Evolutionary conservation across 352 stramenopile genomes (phyloP).

Genomic region (Globisporangium sylvaticum): DNA sequence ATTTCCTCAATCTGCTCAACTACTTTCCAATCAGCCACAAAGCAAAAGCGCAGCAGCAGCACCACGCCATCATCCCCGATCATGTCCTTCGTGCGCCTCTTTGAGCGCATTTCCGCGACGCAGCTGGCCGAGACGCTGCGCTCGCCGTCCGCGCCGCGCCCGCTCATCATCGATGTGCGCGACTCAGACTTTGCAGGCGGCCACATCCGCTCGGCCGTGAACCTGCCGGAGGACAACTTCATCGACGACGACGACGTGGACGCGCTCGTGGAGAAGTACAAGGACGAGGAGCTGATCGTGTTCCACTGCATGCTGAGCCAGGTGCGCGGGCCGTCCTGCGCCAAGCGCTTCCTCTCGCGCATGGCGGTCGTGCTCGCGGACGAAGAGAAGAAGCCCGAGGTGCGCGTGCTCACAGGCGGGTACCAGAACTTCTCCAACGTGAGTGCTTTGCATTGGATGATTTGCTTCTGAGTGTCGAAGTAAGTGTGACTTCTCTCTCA

Average conservation of each 20-base stretch:
- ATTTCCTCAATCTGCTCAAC: not conserved
- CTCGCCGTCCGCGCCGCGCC: conserved; percentile 24
- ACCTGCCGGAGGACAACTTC: conserved; percentile 77
- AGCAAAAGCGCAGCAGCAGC: not conserved
- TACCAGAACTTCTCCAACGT: conserved; percentile 67
- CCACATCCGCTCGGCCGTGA: conserved; percentile 74
- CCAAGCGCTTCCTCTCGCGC: conserved; percentile 65
- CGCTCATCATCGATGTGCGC: conserved; percentile 73
- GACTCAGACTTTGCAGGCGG: conserved; percentile 69
- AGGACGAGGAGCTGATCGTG: conserved; percentile 60
- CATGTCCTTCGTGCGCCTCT: conserved; percentile 21
- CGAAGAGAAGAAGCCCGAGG: conserved; percentile 37
- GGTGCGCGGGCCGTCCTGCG: conserved; percentile 75
- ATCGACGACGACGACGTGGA: conserved; percentile 81
- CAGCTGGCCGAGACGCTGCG: conserved; percentile 59
- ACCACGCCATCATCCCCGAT: not conserved
- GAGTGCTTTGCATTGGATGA: no score
- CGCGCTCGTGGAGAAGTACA: conserved; percentile 60
- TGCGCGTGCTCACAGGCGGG: conserved; percentile 70
- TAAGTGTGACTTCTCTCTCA: no score
- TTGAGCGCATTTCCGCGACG: conserved; percentile 38
- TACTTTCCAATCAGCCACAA: not conserved
- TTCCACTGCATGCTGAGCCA: conserved; percentile 90
- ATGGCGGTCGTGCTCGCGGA: conserved; percentile 48
- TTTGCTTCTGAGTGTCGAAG: no score